Base-by-base conservation (phyloP, 352 stramenopile species). In the Peronosclerospora sorghi region DNA sequence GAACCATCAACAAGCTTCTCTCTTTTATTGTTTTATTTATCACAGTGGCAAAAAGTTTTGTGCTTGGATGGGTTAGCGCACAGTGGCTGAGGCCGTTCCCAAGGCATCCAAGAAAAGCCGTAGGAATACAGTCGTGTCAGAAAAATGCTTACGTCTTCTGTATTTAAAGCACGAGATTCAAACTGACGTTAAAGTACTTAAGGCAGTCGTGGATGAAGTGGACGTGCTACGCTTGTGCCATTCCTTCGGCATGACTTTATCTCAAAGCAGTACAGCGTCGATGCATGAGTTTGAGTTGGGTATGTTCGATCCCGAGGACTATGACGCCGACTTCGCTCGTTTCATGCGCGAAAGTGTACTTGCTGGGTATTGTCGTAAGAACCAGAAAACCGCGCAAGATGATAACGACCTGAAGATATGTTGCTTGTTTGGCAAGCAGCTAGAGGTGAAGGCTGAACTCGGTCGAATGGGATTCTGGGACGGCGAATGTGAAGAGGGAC, bases 161-260 rank as follows among this genome's bases (percentile, higher is more conserved):
- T 51, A 40, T 6, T 48, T 83, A 8, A 52, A 57, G 13, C 18
- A 56, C 0, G 68, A 82, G 19, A 43, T 62, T 4, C 74, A 90
- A 54, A 70, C 62, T 21, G 70, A 74, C 21, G 52, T 56, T 2
- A 67, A 73, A 29, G 71, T 85, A 3, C 32, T 85, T 29, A 86
- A 90, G 49, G 53, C 63, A 4, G 59, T 84, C 15, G 48, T 86
- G 21, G 50, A 84, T 24, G 74, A 90, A 44, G 40, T n/a, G n/a
- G n/a, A n/a, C n/a, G n/a, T n/a, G n/a, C n/a, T n/a, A n/a, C n/a
- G n/a, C n/a, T n/a, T n/a, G 39, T 74, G 74, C 47, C 64, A 50
- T 10, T 61, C 48, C 32, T 35, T 89, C 1, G 65, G 66, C 15
- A 65, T 73, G 53, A n/a, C 76, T 7, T 26, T 59, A 2, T 51